phyloP scores from a whole-genome alignment of 2,329 filamentous ascomycete genomes.

The Fusarium sp. region DNA sequence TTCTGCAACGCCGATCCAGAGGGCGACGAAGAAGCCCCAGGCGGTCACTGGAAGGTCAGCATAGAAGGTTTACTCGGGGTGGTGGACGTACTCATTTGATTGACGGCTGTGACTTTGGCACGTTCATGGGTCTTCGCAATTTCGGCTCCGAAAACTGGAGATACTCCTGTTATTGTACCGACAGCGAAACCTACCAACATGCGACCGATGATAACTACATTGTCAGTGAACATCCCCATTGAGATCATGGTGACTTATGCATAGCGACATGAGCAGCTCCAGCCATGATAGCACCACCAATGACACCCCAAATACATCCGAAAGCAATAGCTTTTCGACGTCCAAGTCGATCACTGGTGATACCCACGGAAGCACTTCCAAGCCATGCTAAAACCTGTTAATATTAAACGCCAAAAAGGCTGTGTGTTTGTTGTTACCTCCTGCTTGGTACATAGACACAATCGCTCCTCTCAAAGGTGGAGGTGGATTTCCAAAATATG shows the following conservation, averaged over 20 bases:
- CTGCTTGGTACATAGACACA: constrained; percentile 55
- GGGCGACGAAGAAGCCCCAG: constrained; percentile 55
- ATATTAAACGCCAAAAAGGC: no score
- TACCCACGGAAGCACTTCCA: constrained; percentile 54
- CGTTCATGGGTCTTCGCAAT: constrained; percentile 56
- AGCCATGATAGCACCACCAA: constrained; percentile 55
- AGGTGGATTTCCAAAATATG: constrained; percentile 51
- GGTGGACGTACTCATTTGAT: constrained; percentile 51
- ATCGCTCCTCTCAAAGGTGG: constrained; percentile 53
- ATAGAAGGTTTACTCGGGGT: no score
- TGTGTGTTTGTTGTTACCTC: constrained; percentile 41
- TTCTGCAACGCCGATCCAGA: constrained; percentile 55
- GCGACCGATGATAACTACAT: constrained; percentile 52
- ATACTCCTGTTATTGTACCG: constrained; percentile 55
- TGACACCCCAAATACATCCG: constrained; percentile 54
- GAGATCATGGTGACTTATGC: constrained; percentile 43
- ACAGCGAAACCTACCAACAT: constrained; percentile 54
- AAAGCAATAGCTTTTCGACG: constrained; percentile 55
- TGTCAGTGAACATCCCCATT: rapidly evolving
- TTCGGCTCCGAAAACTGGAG: constrained; percentile 55
- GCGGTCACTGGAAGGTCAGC: constrained; percentile 49
- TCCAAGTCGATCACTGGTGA: constrained; percentile 53
- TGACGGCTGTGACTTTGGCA: constrained; percentile 54
- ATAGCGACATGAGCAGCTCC: constrained; percentile 55
- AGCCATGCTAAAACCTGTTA: constrained; percentile 49